Conservation (phyloP, 805 yeast species). For the Yamadazyma scolyti region DNA sequence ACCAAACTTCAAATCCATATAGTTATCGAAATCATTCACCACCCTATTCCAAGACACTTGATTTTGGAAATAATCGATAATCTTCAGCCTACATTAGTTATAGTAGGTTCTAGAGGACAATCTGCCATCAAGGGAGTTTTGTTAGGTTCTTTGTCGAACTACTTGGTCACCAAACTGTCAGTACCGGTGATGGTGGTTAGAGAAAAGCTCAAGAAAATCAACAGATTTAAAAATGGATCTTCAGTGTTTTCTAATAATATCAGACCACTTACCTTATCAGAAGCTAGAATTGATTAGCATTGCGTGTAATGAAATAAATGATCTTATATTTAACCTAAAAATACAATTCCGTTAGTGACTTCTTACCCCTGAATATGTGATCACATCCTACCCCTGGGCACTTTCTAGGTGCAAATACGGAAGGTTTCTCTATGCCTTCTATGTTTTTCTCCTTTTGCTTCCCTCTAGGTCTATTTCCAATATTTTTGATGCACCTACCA, state of each 20-base stretch:
- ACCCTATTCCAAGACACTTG: slow-evolving; percentile 71
- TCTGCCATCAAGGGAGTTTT: slow-evolving; percentile 70
- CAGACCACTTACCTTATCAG: slow-evolving; percentile 46
- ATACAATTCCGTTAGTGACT: slow-evolving; percentile 52
- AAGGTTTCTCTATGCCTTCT: slow-evolving; percentile 32
- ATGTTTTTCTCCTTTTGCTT: slow-evolving; percentile 15
- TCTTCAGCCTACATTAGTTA: slow-evolving; percentile 67
- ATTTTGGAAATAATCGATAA: slow-evolving; percentile 67
- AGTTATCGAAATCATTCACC: slow-evolving; percentile 70
- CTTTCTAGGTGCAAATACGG: slow-evolving; percentile 48
- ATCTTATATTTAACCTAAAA: slow-evolving; percentile 8
- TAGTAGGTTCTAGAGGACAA: slow-evolving; percentile 74
- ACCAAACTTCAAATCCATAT: slow-evolving; percentile 72
- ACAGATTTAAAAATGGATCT: slow-evolving; percentile 47
- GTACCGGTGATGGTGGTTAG: slow-evolving; percentile 83
- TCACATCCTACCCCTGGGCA: slow-evolving; percentile 58
- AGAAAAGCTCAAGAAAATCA: slow-evolving; percentile 64
- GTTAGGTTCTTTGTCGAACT: slow-evolving; percentile 69
- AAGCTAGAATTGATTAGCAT: slow-evolving; percentile 41
- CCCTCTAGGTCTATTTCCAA: slow-evolving; percentile 42
- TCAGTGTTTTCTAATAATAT: slow-evolving; percentile 55
- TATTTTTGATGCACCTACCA: slow-evolving; percentile 75
- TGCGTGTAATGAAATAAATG: neutral
- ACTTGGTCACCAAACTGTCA: slow-evolving; percentile 64
- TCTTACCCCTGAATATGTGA: slow-evolving; percentile 40